Percentiles rank a stretch among this genome's conserved stretches.
Conservation (phyloP, 768 basidiomycete species). For the Termitomyces sp. region DNA sequence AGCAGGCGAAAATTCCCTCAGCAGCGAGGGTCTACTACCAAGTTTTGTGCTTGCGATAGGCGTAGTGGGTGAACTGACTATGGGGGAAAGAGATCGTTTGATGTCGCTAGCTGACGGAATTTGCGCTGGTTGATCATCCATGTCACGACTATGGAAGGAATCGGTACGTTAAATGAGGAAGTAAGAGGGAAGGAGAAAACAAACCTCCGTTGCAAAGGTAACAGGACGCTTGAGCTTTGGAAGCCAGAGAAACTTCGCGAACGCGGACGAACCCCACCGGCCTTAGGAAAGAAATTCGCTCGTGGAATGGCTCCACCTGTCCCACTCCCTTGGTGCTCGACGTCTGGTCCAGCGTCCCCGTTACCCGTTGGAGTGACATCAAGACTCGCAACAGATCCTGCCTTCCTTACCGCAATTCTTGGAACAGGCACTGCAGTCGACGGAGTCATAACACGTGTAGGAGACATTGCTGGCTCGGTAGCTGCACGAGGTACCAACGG, state of each 20-base stretch:
- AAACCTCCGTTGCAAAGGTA: slow-evolving; percentile 26
- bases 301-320: slow-evolving; percentile 37
- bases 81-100: slow-evolving; percentile 19
- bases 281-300: slow-evolving; percentile 60
- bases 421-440: not conserved
- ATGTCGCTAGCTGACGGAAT: slow-evolving; percentile 17
- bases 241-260: slow-evolving; percentile 79
- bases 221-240: slow-evolving; percentile 29
- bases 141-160: slow-evolving; percentile 20
- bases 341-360: not conserved
- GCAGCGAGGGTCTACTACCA: slow-evolving; percentile 14
- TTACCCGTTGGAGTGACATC: not conserved
- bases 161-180: not conserved
- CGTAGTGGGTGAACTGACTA: slow-evolving; percentile 13
- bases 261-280: slow-evolving; percentile 49
- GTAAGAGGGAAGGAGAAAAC: slow-evolving; percentile 2
- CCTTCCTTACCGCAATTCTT: slow-evolving; percentile 1
- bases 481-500: slow-evolving; percentile 3
- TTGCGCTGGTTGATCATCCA: slow-evolving; percentile 15
- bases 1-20: slow-evolving; percentile 12
- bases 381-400: slow-evolving; percentile 5
- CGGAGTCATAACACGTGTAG: not conserved
- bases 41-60: slow-evolving; percentile 3
- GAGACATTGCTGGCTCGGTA: not conserved
- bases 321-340: slow-evolving; percentile 1